Conservation (phyloP, 257 asterid species). For the Ilex asprella region DNA sequence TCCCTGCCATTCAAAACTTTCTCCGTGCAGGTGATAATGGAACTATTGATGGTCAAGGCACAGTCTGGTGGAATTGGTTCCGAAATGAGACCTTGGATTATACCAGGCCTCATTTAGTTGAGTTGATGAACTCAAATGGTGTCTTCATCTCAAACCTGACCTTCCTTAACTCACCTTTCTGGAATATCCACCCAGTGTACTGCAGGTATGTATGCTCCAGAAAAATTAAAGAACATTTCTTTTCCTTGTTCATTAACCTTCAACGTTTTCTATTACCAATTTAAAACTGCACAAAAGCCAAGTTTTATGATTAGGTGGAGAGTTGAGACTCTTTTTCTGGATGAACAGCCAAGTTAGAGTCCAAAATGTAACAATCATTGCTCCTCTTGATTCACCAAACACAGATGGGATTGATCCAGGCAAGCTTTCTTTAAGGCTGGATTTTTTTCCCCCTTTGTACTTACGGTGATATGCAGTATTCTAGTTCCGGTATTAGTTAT, state of each 20-base stretch:
- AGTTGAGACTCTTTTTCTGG: too few relatives aligned
- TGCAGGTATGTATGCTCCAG: background rate
- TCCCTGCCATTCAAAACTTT: background rate
- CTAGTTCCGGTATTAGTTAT: too few relatives aligned
- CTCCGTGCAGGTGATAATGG: background rate
- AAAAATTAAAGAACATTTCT: too few relatives aligned
- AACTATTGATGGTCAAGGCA: constrained; percentile 1
- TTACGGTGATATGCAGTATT: too few relatives aligned
- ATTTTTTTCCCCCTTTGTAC: background rate
- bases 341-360: background rate
- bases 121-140: background rate
- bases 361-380: background rate
- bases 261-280: too few relatives aligned
- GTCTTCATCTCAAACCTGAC: too few relatives aligned
- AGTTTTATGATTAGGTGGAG: too few relatives aligned
- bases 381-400: constrained; percentile 2
- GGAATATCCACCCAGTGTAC: background rate
- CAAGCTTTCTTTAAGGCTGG: too few relatives aligned
- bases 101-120: background rate
- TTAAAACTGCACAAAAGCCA: too few relatives aligned
- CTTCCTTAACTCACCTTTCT: too few relatives aligned
- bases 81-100: background rate
- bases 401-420: background rate
- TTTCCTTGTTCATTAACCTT: too few relatives aligned
- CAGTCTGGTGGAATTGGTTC: background rate